Base-by-base conservation (phyloP, 2,329 filamentous ascomycete genomes). In the Alternaria angustiovoidea region DNA sequence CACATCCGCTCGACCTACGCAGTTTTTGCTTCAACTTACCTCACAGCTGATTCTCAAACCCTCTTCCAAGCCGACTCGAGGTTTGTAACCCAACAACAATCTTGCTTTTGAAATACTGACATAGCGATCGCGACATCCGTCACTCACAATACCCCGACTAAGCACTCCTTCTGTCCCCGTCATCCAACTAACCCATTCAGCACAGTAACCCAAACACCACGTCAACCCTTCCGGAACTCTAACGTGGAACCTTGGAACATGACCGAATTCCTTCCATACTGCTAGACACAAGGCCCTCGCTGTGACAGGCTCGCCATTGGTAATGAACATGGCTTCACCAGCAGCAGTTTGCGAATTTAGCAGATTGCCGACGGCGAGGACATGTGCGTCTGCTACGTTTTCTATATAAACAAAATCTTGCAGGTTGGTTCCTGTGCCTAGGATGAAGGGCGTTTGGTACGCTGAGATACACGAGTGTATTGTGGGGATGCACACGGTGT, bases 241-340 rank as follows among this genome's bases (percentile, higher is more conserved):
- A 7, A 88, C 59, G 47, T 84, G 71, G 51, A 80, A 85, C 0
- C 70, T 68, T 5, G 86, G 86, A 26, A 83, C 79, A 66, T 86
- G 84, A 0, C 81, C 85, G 67, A 88, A 88, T 30, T 82, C 74
- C 8, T 82, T 84, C 92, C 92, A 98, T 47, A 97, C 85, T 39
- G 89, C 88, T 41, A 92, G 86, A 60, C 91, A 88, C 75, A 96
- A 91, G 79, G 96, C 93, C 88, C 95, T 96, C 79, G 97, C 96
- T 77, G 94, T 94, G 20, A 96, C 84, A 5, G 94, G 94, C 68
- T 88, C 84, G 79, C 93, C 92, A 78, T 98, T 98, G 59, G 93
- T 95, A 73, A 98, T 87, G 81, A 97, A 89, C 82, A 98, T 94
- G 51, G 89, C 89, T 78, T 97, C 89, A 60, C 94, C 95, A 0